Evolutionary conservation across 2,329 filamentous ascomycete genomes (phyloP), one percentile per base, ranked within the genome.

Genomic region (Nothophoma quercina): DNA sequence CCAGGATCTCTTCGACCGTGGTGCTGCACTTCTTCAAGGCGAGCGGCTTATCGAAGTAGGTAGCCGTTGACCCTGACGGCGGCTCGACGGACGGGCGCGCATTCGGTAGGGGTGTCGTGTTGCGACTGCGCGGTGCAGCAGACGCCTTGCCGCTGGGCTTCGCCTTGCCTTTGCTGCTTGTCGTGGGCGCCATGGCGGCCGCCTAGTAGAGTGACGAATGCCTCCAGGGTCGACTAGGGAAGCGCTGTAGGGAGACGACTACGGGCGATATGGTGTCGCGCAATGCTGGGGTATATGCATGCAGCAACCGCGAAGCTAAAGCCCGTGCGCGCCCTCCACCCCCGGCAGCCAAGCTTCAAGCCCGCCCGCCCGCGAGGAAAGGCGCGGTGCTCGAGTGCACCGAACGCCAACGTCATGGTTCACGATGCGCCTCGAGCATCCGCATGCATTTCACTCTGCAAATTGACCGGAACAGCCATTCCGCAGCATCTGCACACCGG

Each of bases 31-130:
- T 67, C 84, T 84, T 58, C 78, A 78, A 60, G 82, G 83, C 63
- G 38, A 78, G 74, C 13, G 75, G 60, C 18, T 89, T 83, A 51
- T 88, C 84, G 44, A 92, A 83, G 69, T 88, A 89, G 49, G 88
- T 83, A 18, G 87, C 72, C 12, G 55, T 36, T 4, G 66, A 56
- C n/a, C 39, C 51, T 7, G 51, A 55, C 22, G 63, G 53, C 12
- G 69, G 66, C 73, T 75, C 57, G 71, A 71, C 59, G 62, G 79
- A 73, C 63, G 81, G 67, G 78, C 82, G 69, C 72, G 81, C 63
- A 73, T 77, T 66, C 73, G 84, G 82, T 67, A 84, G 83, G 28
- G 90, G 90, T 13, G 90, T 93, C 28, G 88, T 90, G 74, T 92
- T 93, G 68, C 90, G 87, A 70, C 88, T 92, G 56, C 85, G 81